Conservation (phyloP, 2,329 filamentous ascomycete species). For the Fusarium torulosum region DNA sequence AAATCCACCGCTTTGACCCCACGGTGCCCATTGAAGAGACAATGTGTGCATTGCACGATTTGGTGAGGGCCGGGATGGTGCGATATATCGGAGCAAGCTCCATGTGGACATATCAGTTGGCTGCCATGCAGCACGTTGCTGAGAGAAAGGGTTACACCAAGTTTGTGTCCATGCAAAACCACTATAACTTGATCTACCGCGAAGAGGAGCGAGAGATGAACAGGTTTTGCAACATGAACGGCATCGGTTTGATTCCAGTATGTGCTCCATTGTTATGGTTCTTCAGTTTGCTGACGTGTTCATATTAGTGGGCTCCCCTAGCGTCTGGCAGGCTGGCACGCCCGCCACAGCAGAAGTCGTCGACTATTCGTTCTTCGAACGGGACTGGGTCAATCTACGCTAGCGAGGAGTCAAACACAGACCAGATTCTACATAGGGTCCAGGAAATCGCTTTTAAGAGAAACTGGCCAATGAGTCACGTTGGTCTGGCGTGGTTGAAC, state of each 20-base stretch:
- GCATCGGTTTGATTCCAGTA: slow-evolving; percentile 32
- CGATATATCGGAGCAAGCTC: slow-evolving; percentile 63
- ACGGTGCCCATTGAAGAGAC: slow-evolving; percentile 40
- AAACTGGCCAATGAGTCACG: too few relatives aligned
- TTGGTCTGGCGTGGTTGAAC: too few relatives aligned
- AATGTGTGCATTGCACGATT: slow-evolving; percentile 26
- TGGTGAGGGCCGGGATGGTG: slow-evolving; percentile 62
- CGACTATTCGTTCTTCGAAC: too few relatives aligned
- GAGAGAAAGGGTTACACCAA: slow-evolving; percentile 67
- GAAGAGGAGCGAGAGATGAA: slow-evolving; percentile 68
- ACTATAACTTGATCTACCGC: slow-evolving; percentile 66
- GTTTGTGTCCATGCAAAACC: slow-evolving; percentile 70
- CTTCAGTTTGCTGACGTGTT: too few relatives aligned
- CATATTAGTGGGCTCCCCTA: too few relatives aligned
- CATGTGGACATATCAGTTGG: slow-evolving; percentile 55
- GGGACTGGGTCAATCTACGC: too few relatives aligned
- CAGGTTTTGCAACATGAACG: slow-evolving; percentile 44
- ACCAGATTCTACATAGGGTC: too few relatives aligned
- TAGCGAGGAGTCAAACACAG: too few relatives aligned
- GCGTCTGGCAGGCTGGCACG: too few relatives aligned
- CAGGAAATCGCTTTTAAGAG: too few relatives aligned
- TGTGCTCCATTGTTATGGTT: too few relatives aligned
- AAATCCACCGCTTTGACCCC: slow-evolving; percentile 66
- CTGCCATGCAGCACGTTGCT: slow-evolving; percentile 62
- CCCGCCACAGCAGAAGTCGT: too few relatives aligned